Evolutionary conservation across 2,329 filamentous ascomycete species (phyloP), one percentile per base, ranked within the genome.

Genomic region (Chaetomium globosum): DNA sequence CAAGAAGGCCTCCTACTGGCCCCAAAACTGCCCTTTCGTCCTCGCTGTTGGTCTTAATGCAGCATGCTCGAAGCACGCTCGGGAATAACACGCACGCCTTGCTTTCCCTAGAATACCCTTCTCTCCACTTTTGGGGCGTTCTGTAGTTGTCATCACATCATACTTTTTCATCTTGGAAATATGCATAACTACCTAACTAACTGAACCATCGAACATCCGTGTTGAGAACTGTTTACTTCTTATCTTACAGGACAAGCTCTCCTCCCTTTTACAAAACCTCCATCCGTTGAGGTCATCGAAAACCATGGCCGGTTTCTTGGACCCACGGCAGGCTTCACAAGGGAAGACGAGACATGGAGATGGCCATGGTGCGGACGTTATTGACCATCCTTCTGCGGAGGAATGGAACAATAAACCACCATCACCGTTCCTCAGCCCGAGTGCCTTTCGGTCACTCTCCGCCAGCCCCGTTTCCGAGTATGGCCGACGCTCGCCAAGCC

Each of bases 391-490:
- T 28, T 71, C 74, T 4, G 54, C 73, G 16, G 66, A 67, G 31
- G 73, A 71, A 13, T 63, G 69, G 61, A 67, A 52, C 65, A 70
- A 31, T 67, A 75, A 69, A 68, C 68, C 65, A 3, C 67, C 72
- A 43, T 64, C 69, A 10, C 69, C 69, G 8, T 68, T 77, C 5
- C 68, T 78, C 10, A 71, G 74, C 53, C 74, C 74, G 4, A 73
- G 74, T 28, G 63, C 71, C 16, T 73, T 78, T 57, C 75, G 79
- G 56, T 75, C 77, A 6, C 62, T 79, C 0, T 80, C 82, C 1
- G 75, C 77, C 16, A 80, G 80, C 65, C 78, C 80, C 0, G 72
- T 80, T 5, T 80, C 80, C 3, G 78, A 76, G 21, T 64, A 61
- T 52, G 68, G 73, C 63, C 69, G 66, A n/a, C 39, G 67, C 0